Conservation (phyloP, 768 basidiomycete genomes). For the Leccinum broughii region DNA sequence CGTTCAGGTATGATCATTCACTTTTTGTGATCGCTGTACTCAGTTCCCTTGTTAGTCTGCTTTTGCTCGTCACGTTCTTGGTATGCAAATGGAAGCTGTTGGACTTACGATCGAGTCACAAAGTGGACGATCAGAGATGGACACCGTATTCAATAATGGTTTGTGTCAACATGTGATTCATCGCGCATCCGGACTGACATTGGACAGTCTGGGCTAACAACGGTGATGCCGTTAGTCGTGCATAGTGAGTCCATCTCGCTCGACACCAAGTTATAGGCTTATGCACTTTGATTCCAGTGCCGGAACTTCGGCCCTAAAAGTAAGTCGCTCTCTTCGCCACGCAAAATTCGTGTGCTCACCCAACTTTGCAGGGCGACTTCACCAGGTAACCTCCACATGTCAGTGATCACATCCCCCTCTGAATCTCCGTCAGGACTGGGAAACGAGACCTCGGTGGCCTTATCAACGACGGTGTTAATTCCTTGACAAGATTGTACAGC, state of each 20-base stretch:
- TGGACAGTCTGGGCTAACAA: constrained; percentile 93
- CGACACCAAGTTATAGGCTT: background rate
- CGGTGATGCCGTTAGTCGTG: constrained; percentile 90
- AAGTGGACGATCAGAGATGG: constrained; percentile 57
- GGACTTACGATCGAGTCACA: constrained; percentile 62
- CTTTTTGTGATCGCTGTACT: constrained; percentile 1
- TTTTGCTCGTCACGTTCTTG: constrained; percentile 81
- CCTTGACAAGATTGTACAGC: constrained; percentile 85
- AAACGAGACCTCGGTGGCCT: constrained; percentile 90
- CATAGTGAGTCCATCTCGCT: constrained; percentile 57
- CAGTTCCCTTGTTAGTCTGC: constrained; percentile 62
- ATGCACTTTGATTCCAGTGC: constrained; percentile 53
- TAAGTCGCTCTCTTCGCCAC: constrained; percentile 31
- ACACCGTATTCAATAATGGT: constrained; percentile 82
- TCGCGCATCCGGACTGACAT: background rate
- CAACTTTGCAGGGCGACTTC: constrained; percentile 67
- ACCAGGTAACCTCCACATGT: constrained; percentile 55
- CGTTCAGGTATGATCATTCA: constrained; percentile 60
- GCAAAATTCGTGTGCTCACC: constrained; percentile 8
- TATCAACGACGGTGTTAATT: constrained; percentile 95
- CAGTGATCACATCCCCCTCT: constrained; percentile 2
- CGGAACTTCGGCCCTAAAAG: constrained; percentile 95
- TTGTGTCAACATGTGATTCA: constrained; percentile 9
- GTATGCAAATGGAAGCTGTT: constrained; percentile 70
- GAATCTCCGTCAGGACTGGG: constrained; percentile 65